phyloP scores from a whole-genome alignment of 352 stramenopile genomes.

The Ophiocytium majus region DNA sequence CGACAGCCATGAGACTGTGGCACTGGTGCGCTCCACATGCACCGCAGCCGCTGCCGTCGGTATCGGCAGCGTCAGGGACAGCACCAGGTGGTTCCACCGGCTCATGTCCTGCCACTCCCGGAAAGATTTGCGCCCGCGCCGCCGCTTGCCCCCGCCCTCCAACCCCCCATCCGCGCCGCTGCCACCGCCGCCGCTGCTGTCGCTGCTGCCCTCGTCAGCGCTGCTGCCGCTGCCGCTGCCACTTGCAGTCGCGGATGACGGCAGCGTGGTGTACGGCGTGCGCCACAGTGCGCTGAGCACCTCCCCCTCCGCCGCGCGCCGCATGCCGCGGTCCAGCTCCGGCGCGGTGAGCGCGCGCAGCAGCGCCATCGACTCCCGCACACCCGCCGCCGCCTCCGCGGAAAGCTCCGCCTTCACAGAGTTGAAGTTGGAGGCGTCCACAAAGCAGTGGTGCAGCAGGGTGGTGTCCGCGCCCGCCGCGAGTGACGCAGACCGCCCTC shows the following conservation, averaged over 20 bases:
- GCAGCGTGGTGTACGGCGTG: background rate
- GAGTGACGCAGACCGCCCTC: background rate
- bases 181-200: background rate
- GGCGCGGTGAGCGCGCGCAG: constrained; percentile 29
- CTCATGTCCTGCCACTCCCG: constrained; percentile 54
- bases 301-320: background rate
- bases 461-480: constrained; percentile 17
- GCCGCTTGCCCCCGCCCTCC: background rate
- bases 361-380: constrained; percentile 10
- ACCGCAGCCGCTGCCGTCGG: constrained; percentile 17
- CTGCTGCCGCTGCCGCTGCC: background rate
- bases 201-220: background rate
- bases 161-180: background rate
- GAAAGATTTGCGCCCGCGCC: constrained; percentile 46
- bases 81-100: constrained; percentile 36
- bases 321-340: constrained; percentile 1
- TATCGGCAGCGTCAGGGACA: constrained; percentile 47
- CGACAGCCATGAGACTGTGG: constrained; percentile 40
- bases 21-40: constrained; percentile 16
- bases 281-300: background rate
- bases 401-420: constrained; percentile 24
- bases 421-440: constrained; percentile 54
- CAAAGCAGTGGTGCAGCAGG: constrained; percentile 42
- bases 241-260: background rate
- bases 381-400: background rate